Percentiles rank a stretch among this genome's conserved stretches.
phyloP scores from a whole-genome alignment of 768 basidiomycete genomes.

The Tricholomella constricta region DNA sequence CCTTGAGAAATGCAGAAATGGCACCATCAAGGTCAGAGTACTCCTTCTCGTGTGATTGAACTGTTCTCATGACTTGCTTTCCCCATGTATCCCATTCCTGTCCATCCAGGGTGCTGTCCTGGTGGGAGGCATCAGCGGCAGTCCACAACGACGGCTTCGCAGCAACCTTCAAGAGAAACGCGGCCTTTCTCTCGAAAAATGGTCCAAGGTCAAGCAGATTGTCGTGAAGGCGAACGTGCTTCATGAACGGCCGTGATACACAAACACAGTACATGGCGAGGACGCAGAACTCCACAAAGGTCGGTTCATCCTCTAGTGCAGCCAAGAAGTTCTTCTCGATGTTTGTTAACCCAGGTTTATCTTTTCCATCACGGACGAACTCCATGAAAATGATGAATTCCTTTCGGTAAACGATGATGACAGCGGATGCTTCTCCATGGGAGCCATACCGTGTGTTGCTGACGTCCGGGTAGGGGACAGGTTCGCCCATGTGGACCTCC shows the following conservation, averaged over 20 bases:
- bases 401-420: conserved; percentile 24
- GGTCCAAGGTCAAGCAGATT: too few relatives aligned
- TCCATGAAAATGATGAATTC: conserved; percentile 27
- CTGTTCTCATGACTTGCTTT: conserved; percentile 10
- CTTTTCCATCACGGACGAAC: conserved; percentile 28
- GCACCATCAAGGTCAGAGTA: conserved; percentile 16
- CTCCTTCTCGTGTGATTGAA: background rate
- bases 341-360: conserved; percentile 24
- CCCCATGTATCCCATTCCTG: conserved; percentile 15
- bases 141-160: too few relatives aligned
- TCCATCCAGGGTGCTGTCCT: too few relatives aligned
- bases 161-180: too few relatives aligned
- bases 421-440: conserved; percentile 29
- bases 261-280: conserved; percentile 32
- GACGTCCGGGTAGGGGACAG: conserved; percentile 32
- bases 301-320: conserved; percentile 25
- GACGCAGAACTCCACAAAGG: conserved; percentile 28
- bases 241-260: too few relatives aligned
- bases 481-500: conserved; percentile 19
- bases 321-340: conserved; percentile 35
- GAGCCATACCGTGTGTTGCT: conserved; percentile 37
- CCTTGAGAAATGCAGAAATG: conserved; percentile 27
- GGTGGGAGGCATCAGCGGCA: too few relatives aligned
- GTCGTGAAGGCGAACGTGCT: too few relatives aligned
- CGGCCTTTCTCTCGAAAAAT: too few relatives aligned